These are phyloP conservation scores for Craterostigma plantagineum DNA, from an alignment of 257 asterid genomes.

Conservation along the genomic window DNA sequence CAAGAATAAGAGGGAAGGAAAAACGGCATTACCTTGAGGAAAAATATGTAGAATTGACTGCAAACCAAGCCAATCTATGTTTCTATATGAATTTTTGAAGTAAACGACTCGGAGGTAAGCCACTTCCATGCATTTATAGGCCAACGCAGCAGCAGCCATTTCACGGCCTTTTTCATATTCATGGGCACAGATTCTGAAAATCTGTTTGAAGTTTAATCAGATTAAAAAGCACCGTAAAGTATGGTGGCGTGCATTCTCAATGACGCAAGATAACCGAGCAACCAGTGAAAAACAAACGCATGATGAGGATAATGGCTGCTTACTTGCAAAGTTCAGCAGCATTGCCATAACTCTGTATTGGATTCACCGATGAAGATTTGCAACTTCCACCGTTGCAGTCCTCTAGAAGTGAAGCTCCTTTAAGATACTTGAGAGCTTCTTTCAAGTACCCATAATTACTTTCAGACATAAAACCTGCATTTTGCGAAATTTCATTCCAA, in stretches of 20 bases:
- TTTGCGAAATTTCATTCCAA: slow-evolving; percentile 24
- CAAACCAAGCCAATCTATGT: slow-evolving; percentile 37
- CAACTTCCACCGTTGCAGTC: slow-evolving; percentile 28
- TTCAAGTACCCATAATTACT: slow-evolving; percentile 57
- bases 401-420: slow-evolving; percentile 73
- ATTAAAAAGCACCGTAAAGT: slow-evolving; percentile 70
- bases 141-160: too few species aligned
- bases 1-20: too few species aligned
- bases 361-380: slow-evolving; percentile 41
- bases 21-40: too few species aligned
- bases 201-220: too few species aligned
- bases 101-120: too few species aligned
- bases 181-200: too few species aligned
- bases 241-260: not conserved
- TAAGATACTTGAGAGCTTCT: slow-evolving; percentile 74
- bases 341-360: slow-evolving; percentile 40
- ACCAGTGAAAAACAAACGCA: too few species aligned
- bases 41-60: slow-evolving; percentile 18
- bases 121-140: too few species aligned
- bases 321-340: slow-evolving; percentile 80
- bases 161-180: too few species aligned
- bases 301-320: slow-evolving; percentile 10
- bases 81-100: slow-evolving; percentile 38
- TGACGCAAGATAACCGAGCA: too few species aligned
- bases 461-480: slow-evolving; percentile 57